A percentile compares a stretch with the other conserved stretches of the same genome.
These are phyloP conservation scores for Syncephalastrum contaminatum DNA, from an alignment of 371 early-diverging fungal genomes.

Conservation along the genomic window DNA sequence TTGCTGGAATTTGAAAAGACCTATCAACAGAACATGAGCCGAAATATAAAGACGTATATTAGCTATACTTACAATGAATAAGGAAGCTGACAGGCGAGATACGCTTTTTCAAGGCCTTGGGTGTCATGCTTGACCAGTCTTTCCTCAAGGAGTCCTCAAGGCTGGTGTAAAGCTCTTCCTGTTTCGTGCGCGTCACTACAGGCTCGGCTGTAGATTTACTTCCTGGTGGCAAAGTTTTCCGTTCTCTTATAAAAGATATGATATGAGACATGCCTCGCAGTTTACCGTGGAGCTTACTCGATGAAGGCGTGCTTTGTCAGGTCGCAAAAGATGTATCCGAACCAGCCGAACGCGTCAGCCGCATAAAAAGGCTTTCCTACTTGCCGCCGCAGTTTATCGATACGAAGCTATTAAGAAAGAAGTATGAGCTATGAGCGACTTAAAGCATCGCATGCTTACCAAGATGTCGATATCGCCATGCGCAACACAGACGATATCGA, in stretches of 20 bases:
- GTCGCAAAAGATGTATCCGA: slow-evolving; percentile 86
- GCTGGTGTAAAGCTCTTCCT: slow-evolving; percentile 41
- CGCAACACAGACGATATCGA: slow-evolving; percentile 68
- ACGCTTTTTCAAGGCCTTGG: slow-evolving; percentile 35
- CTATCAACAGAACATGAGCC: slow-evolving; percentile 12
- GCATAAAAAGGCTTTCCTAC: slow-evolving; percentile 63
- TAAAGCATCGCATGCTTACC: slow-evolving; percentile 22
- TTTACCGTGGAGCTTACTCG: slow-evolving; percentile 41
- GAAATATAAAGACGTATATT: not conserved
- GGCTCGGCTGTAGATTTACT: slow-evolving; percentile 34
- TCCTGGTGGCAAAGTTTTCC: slow-evolving; percentile 6
- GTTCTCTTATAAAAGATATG: slow-evolving; percentile 16
- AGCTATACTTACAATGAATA: slow-evolving; percentile 43
- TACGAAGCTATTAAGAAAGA: slow-evolving; percentile 43
- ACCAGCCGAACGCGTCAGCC: slow-evolving; percentile 71
- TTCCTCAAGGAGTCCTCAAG: slow-evolving; percentile 35
- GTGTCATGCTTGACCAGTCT: slow-evolving; percentile 30
- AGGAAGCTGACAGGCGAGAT: slow-evolving; percentile 51
- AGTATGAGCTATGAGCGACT: no score
- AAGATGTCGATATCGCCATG: slow-evolving; percentile 33
- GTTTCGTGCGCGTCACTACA: slow-evolving; percentile 33
- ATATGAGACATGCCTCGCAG: no score
- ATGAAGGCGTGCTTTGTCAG: slow-evolving; percentile 67
- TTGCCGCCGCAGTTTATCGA: slow-evolving; percentile 57
- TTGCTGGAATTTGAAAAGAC: slow-evolving; percentile 33